Base-by-base conservation (phyloP, 768 basidiomycete genomes). In the Coprinopsis cinerea region DNA sequence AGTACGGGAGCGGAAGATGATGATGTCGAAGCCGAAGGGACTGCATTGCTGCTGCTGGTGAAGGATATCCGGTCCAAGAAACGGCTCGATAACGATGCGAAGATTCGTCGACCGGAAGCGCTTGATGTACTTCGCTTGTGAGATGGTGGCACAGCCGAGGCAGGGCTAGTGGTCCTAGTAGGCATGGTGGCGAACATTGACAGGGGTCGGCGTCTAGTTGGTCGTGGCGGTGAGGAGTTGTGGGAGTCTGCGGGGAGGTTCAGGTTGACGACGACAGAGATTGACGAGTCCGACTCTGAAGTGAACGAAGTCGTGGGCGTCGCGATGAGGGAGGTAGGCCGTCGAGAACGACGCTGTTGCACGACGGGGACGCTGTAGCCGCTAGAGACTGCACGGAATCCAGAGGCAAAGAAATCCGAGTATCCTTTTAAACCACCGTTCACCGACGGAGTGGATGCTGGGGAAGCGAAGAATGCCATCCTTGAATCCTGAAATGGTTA, bases 371-470 rank as follows among this genome's bases (percentile, higher is more conserved):
- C n/a, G n/a, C n/a, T n/a, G n/a, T n/a, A n/a, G n/a, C n/a, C n/a
- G n/a, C n/a, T n/a, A n/a, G 67, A 62, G 53, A 73, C 68, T 32
- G 67, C 69, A 43, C 68, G 69, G 39, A 75, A 68, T 6, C 75
- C 75, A 36, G 72, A 73, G 23, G 68, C 63, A 58, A 77, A 75
- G 63, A 77, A 74, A 30, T 75, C 73, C 15, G 75, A 76, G 59
- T 76, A 76, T 22, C 62, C 63, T 34, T 59, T 57, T 44, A 56
- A 17, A 49, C n/a, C n/a, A n/a, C 27, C 18, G 57, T 40, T 47
- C 32, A 32, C 47, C 18, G 48, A 27, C 23, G 53, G 36, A 44
- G 36, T 48, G 23, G 48, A 34, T 51, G 48, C 51, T 53, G 57
- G 25, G 35, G 44, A 26, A 27, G 36, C 3, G n/a, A 28, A 22